phyloP scores from a whole-genome alignment of 2,329 filamentous ascomycete species.

The Colletotrichum simmondsii region DNA sequence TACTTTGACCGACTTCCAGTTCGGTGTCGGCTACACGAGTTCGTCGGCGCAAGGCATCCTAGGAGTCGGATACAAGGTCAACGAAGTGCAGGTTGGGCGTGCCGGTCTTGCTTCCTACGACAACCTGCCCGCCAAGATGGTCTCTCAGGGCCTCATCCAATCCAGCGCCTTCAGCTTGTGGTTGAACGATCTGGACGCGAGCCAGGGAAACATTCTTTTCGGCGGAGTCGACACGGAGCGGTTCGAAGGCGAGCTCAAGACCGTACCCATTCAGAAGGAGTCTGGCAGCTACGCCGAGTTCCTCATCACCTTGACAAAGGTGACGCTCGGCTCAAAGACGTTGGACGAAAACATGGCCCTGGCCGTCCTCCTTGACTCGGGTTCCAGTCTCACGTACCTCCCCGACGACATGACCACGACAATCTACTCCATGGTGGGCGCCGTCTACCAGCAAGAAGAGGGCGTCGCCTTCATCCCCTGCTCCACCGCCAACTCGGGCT shows the following conservation, averaged over 20 bases:
- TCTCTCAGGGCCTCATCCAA: slow-evolving; percentile 67
- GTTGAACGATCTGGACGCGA: slow-evolving; percentile 77
- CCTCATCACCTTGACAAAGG: slow-evolving; percentile 73
- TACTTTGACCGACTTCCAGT: slow-evolving; percentile 69
- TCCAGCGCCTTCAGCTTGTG: slow-evolving; percentile 80
- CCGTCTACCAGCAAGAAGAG: slow-evolving; percentile 63
- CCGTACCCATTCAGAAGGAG: slow-evolving; percentile 72
- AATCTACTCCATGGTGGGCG: slow-evolving; percentile 69
- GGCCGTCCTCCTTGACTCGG: slow-evolving; percentile 77
- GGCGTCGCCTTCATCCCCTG: slow-evolving; percentile 73
- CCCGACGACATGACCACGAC: slow-evolving; percentile 63
- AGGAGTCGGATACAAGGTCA: slow-evolving; percentile 83
- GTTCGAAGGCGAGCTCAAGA: slow-evolving; percentile 71
- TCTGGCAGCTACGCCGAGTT: slow-evolving; percentile 69
- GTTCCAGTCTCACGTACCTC: slow-evolving; percentile 75
- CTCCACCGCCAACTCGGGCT: slow-evolving; percentile 53
- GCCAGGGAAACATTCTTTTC: slow-evolving; percentile 76
- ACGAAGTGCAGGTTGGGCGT: slow-evolving; percentile 79
- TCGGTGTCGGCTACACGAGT: slow-evolving; percentile 77
- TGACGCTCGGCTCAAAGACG: slow-evolving; percentile 56
- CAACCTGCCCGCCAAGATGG: slow-evolving; percentile 76
- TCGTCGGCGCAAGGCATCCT: slow-evolving; percentile 77
- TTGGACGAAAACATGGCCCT: slow-evolving; percentile 63
- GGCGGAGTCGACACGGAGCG: slow-evolving; percentile 78
- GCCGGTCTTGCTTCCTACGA: slow-evolving; percentile 66